Base-by-base conservation (phyloP, 2,329 filamentous ascomycete species). In the Beauveria scarabaeidicola region DNA sequence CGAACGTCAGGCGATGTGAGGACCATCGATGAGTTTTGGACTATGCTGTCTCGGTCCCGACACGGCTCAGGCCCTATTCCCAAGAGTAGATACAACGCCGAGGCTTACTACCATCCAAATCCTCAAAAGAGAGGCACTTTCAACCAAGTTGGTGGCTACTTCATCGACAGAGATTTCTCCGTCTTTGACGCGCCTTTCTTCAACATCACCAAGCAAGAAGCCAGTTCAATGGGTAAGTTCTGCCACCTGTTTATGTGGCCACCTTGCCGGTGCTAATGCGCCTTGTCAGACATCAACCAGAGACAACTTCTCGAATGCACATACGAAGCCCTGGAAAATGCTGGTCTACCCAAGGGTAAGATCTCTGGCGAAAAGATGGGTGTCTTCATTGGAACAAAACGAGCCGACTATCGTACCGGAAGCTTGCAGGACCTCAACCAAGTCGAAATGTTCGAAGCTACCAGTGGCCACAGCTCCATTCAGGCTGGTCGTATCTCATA, bases 401-500 rank as follows among this genome's bases (percentile, higher is more conserved):
- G 77, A 25, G 75, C 77, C 2, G 78, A 81, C 64, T 81, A 81
- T 63, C 74, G 78, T 63, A 73, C 74, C 3, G 74, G 76, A 47
- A 64, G 76, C 3, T 74, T 77, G 52, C 69, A 75, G 46, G 78
- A 81, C 62, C 66, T 74, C 3, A 74, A 78, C 59, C 76, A 75
- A 3, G 74, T 78, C 50, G 78, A 78, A 38, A 79, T 80, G 74
- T 78, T 80, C 61, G 78, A 80, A 63, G 77, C 77, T 25, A 81
- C 78, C 29, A 78, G 78, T 71, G 69, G 70, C 61, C 77, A 78
- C 46, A 75, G 78, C 64, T 77, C 78, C 10, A 80, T 83, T 68
- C 74, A 81, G 61, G 78, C 80, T 0, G 82, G 82, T 62, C 72
- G 81, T 50, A 72, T 83, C 21, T 81, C 79, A 1, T 79, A 83